These are phyloP conservation scores for Adansonia digitata DNA, from an alignment of 345 rosid genomes.

Conservation along the genomic window DNA sequence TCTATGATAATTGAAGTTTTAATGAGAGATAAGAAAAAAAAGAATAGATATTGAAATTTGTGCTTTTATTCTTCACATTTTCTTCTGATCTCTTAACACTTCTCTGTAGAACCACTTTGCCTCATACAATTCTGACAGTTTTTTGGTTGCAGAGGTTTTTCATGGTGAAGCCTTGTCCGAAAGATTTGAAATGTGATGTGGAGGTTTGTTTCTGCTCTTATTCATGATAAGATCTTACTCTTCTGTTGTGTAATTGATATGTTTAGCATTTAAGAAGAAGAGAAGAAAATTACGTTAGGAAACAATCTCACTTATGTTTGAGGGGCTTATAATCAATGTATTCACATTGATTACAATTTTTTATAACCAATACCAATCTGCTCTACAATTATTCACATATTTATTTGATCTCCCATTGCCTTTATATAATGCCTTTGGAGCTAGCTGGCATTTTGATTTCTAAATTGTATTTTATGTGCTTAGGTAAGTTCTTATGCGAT, in stretches of 20 bases:
- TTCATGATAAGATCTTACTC: neutral
- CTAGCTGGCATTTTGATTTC: neutral
- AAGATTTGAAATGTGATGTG: conserved; percentile 86
- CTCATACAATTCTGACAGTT: conserved; percentile 10
- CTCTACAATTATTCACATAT: neutral
- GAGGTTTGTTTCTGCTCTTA: conserved; percentile 49
- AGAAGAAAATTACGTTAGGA: neutral
- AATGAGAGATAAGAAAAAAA: neutral
- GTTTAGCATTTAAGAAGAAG: neutral
- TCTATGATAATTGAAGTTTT: neutral
- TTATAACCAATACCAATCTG: neutral
- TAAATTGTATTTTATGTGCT: conserved; percentile 12
- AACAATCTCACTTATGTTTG: neutral
- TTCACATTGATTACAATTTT: too few relatives aligned
- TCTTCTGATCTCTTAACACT: neutral
- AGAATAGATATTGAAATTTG: neutral
- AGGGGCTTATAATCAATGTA: neutral
- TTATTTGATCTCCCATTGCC: neutral
- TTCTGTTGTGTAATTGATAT: neutral
- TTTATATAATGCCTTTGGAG: neutral
- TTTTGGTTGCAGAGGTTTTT: conserved; percentile 59
- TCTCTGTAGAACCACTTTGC: neutral
- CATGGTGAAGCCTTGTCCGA: conserved; percentile 90
- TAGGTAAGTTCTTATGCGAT: conserved; percentile 73
- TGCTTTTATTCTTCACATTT: neutral